These are phyloP conservation scores for Rhododendron mucronatum DNA, from an alignment of 148 eudicot genomes.

Conservation along the genomic window DNA sequence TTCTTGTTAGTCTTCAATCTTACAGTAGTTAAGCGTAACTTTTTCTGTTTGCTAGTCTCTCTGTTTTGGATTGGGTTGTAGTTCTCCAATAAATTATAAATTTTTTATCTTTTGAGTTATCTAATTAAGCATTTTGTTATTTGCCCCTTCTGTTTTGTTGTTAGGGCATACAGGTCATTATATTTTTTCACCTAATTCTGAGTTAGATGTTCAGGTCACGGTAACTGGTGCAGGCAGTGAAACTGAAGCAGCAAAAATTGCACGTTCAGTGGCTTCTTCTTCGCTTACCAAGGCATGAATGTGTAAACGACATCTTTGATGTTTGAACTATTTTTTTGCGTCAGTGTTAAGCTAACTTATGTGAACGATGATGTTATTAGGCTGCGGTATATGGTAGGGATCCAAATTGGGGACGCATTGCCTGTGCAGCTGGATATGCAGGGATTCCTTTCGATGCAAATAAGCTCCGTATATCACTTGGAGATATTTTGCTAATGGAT, in stretches of 20 bases:
- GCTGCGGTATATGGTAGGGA: conserved; percentile 97
- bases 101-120: neutral
- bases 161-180: neutral
- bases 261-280: conserved; percentile 92
- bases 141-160: neutral
- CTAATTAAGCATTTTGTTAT: neutral
- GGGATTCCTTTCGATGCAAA: conserved; percentile 62
- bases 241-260: conserved; percentile 85
- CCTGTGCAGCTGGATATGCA: conserved; percentile 98
- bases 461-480: conserved; percentile 74
- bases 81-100: neutral
- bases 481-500: conserved; percentile 81
- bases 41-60: neutral
- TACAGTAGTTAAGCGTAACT: neutral
- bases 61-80: neutral
- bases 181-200: neutral
- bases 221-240: conserved; percentile 73
- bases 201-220: conserved; percentile 47
- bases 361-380: conserved; percentile 30
- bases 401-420: conserved; percentile 99
- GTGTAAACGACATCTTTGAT: conserved; percentile 1
- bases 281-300: conserved; percentile 75
- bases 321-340: conserved; percentile 6
- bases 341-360: conserved; percentile 4
- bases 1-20: neutral